Evolutionary conservation across 1,284 basidiomycete genomes (phyloP), one percentile per base, ranked within the genome.

Genomic region (Heterobasidion irregulare): DNA sequence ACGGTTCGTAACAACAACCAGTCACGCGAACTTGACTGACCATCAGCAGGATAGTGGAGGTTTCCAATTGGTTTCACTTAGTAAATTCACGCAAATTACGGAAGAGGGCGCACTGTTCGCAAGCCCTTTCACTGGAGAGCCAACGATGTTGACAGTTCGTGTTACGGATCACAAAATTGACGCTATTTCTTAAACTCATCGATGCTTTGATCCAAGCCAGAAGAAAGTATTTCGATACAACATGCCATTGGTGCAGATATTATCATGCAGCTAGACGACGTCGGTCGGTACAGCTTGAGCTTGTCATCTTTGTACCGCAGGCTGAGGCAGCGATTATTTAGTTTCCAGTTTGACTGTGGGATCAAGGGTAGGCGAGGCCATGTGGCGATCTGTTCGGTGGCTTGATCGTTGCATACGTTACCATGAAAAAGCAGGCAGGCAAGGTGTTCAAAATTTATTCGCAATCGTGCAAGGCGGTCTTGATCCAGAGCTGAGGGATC

Each of bases 231-330:
- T 43, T 79, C 82, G n/a, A 85, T 88, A 62, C 89, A 92, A 65
- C 91, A 94, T 64, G 76, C 84, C 5, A 92, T 94, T 48, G 90
- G 91, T 5, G 88, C 86, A 15, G 91, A 94, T 67, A 94, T 94
- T 56, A 92, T 94, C 60, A 93, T 93, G 91, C 90, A 93, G 65
- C 75, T 93, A 12, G 90, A 93, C 65, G 91, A 93, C 70, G 92
- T 93, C 53, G 91, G 89, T 87, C 62, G 68, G 84, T 72, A 36
- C 18, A 43, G 18, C 19, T 18, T 56, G 16, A 26, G 38, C 38
- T 38, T 15, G 19, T 12, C 12, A 9, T 12, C 2, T 26, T 16
- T 13, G 15, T 4, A 35, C 53, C 18, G 44, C 41, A 9, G 8
- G 32, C 43, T n/a, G 36, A 56, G 10, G 50, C 32, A 16, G 18